Conservation (phyloP, 2,329 filamentous ascomycete genomes). For the Arthroderma sp. region DNA sequence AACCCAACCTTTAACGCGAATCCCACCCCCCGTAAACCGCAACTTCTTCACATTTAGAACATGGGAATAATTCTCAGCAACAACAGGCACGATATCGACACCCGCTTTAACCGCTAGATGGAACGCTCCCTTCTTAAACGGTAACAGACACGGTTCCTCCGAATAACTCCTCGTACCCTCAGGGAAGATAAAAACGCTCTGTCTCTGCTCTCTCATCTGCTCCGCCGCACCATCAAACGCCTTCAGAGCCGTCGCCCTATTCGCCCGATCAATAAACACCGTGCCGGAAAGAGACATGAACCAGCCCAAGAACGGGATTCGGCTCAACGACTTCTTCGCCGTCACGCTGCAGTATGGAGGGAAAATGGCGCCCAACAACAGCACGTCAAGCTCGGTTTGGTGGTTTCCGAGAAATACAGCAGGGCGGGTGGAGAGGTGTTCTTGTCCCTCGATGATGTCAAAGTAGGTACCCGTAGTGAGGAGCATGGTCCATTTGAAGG, state of each 20-base stretch:
- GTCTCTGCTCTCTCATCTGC: slow-evolving; percentile 59
- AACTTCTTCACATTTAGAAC: slow-evolving; percentile 51
- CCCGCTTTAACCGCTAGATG: slow-evolving; percentile 88
- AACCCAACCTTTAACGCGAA: slow-evolving; percentile 59
- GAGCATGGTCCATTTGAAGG: slow-evolving; percentile 69
- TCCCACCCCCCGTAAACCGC: slow-evolving; percentile 53
- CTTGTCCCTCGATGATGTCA: slow-evolving; percentile 51
- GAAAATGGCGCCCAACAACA: slow-evolving; percentile 81
- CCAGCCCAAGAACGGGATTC: slow-evolving; percentile 77
- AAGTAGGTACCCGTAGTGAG: slow-evolving; percentile 66
- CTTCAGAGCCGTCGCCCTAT: slow-evolving; percentile 65
- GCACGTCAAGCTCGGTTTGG: slow-evolving; percentile 88
- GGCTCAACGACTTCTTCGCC: slow-evolving; percentile 72
- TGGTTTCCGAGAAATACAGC: slow-evolving; percentile 91
- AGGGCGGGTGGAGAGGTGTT: slow-evolving; percentile 56
- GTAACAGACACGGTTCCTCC: slow-evolving; percentile 64
- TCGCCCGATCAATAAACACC: slow-evolving; percentile 89
- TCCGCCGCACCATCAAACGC: slow-evolving; percentile 73
- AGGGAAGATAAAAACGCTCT: slow-evolving; percentile 45
- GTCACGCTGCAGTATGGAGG: slow-evolving; percentile 86
- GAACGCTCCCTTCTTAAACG: slow-evolving; percentile 99
- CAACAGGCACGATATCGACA: slow-evolving; percentile 80
- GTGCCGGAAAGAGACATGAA: slow-evolving; percentile 82
- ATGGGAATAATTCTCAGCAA: slow-evolving; percentile 67
- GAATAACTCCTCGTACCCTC: slow-evolving; percentile 90